These are phyloP conservation scores for Candida glucosophila DNA, from an alignment of 1,139 yeast genomes.

Conservation along the genomic window DNA sequence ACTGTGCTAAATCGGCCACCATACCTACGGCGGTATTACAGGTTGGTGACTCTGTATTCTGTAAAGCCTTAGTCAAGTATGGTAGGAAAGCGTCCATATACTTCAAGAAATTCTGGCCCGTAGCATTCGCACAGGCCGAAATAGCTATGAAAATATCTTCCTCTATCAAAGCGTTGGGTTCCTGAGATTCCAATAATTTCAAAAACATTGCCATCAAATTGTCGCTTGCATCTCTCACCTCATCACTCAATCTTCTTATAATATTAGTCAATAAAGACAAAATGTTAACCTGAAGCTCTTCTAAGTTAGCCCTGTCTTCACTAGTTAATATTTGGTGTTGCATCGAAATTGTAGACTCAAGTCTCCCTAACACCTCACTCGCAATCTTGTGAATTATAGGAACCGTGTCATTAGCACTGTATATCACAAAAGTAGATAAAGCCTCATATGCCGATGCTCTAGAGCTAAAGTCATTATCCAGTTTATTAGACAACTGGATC, in stretches of 20 bases:
- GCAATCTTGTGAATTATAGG: constrained; percentile 67
- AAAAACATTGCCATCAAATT: constrained; percentile 77
- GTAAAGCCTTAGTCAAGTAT: constrained; percentile 65
- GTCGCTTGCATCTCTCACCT: constrained; percentile 66
- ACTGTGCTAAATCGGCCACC: constrained; percentile 94
- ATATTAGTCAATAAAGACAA: constrained; percentile 81
- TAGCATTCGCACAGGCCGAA: constrained; percentile 79
- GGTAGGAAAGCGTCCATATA: constrained; percentile 83
- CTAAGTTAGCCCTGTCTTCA: constrained; percentile 72
- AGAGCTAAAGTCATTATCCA: constrained; percentile 79
- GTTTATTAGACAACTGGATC: constrained; percentile 56
- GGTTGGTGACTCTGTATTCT: constrained; percentile 75
- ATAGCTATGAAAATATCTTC: constrained; percentile 92
- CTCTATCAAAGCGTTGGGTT: constrained; percentile 73
- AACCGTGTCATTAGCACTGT: constrained; percentile 64
- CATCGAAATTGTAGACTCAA: constrained; percentile 55
- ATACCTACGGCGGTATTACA: constrained; percentile 88
- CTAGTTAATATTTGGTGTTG: constrained; percentile 45
- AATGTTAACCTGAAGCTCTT: constrained; percentile 83
- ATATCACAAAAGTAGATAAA: constrained; percentile 69
- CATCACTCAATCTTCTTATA: constrained; percentile 71
- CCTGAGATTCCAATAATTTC: constrained; percentile 52
- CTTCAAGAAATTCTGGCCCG: constrained; percentile 59
- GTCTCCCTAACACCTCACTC: constrained; percentile 59
- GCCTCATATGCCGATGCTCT: constrained; percentile 97